Conservation (phyloP, 805 yeast species). For the Saturnispora quitensis region DNA sequence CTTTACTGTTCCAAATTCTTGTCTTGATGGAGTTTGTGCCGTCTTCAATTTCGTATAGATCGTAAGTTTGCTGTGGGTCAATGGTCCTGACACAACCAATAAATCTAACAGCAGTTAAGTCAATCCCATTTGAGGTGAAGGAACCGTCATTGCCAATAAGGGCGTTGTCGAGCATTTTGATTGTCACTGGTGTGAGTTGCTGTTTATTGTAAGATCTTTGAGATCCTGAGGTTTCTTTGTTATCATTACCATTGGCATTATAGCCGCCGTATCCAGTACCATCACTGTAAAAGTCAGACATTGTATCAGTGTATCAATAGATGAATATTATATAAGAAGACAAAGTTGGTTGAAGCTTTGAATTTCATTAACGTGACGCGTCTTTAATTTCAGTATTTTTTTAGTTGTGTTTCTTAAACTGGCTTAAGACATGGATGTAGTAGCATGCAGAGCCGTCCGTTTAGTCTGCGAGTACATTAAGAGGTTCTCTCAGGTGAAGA, state of each 20-base stretch:
- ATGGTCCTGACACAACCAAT: conserved; percentile 66
- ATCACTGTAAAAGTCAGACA: conserved; percentile 20
- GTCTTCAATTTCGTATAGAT: conserved; percentile 58
- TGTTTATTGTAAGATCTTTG: conserved; percentile 21
- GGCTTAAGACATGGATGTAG: background rate
- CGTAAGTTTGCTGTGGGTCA: conserved; percentile 44
- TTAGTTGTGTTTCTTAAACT: background rate
- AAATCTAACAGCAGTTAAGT: conserved; percentile 53
- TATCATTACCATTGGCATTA: conserved; percentile 16
- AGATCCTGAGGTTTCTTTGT: conserved; percentile 15
- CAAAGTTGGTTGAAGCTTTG: background rate
- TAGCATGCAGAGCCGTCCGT: too few species aligned
- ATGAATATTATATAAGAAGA: background rate
- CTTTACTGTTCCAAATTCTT: conserved; percentile 52
- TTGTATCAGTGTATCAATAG: conserved; percentile 16
- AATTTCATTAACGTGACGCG: background rate
- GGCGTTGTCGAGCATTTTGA: conserved; percentile 54
- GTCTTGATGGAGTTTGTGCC: conserved; percentile 65
- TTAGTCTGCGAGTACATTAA: too few species aligned
- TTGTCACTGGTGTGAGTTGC: conserved; percentile 56
- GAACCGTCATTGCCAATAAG: conserved; percentile 62
- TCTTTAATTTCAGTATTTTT: background rate
- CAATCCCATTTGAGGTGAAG: conserved; percentile 48
- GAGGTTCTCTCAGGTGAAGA: too few species aligned
- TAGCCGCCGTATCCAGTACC: conserved; percentile 32